Evolutionary conservation across 2,329 filamentous ascomycete genomes (phyloP).

Genomic region (Calonectria fujianensis): DNA sequence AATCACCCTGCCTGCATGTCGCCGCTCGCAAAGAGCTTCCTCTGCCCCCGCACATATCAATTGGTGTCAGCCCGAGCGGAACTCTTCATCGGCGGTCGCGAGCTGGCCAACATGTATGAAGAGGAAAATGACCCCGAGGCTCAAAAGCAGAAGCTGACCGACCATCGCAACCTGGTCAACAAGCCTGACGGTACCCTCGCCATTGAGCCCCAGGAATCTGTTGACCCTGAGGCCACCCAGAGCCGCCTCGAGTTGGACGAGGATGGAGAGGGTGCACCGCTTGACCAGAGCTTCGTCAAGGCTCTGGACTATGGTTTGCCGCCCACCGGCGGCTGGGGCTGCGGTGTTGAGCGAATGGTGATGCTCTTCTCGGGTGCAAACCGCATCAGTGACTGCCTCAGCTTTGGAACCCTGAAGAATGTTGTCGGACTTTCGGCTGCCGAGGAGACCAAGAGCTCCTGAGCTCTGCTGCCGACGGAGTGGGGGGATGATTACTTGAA

Average conservation of each 20-base stretch:
- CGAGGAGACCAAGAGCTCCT: constrained; percentile 53
- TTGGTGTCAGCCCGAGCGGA: constrained; percentile 88
- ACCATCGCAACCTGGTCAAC: constrained; percentile 66
- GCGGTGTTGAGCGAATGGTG: constrained; percentile 90
- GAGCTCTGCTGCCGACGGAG: neutral
- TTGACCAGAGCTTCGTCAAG: constrained; percentile 88
- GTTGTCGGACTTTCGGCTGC: constrained; percentile 72
- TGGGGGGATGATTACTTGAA: constrained; percentile 37
- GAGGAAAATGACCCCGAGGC: constrained; percentile 96
- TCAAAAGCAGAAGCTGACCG: constrained; percentile 88
- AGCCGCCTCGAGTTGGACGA: constrained; percentile 58
- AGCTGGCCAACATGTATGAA: constrained; percentile 97
- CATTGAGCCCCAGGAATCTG: constrained; percentile 50
- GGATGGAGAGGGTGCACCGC: constrained; percentile 67
- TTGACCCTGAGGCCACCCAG: constrained; percentile 62
- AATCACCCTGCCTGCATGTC: constrained; percentile 94
- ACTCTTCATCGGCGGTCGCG: constrained; percentile 86
- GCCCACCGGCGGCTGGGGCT: constrained; percentile 98
- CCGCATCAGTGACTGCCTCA: constrained; percentile 89
- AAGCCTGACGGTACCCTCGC: constrained; percentile 58
- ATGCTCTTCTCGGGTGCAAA: constrained; percentile 91
- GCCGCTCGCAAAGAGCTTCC: constrained; percentile 91
- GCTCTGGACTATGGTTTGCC: constrained; percentile 92
- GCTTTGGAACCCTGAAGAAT: constrained; percentile 89
- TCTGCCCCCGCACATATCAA: constrained; percentile 81